phyloP scores from a whole-genome alignment of 306 rosid genomes.

The Styphnolobium japonicum region DNA sequence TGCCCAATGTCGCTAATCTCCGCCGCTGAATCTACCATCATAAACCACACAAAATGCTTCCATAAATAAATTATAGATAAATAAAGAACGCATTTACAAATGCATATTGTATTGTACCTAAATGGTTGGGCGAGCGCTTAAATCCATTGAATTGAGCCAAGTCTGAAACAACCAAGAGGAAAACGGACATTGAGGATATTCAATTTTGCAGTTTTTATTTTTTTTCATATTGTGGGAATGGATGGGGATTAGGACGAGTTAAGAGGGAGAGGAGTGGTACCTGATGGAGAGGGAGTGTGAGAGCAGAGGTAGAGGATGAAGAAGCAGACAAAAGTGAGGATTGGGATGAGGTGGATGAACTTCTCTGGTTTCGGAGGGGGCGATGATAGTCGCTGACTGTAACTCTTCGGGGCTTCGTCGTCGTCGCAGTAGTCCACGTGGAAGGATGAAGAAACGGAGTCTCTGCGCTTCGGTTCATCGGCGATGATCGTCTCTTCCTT shows the following conservation, averaged over 20 bases:
- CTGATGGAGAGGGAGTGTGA: conserved; percentile 87
- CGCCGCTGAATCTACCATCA: conserved; percentile 26
- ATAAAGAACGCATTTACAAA: background rate
- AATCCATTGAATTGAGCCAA: conserved; percentile 65
- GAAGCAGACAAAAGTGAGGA: conserved; percentile 87
- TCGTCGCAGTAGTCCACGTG: too few species aligned
- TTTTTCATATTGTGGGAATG: background rate
- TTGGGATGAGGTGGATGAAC: conserved; percentile 79
- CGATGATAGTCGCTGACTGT: conserved; percentile 62
- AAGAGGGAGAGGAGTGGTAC: conserved; percentile 20
- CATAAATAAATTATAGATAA: background rate
- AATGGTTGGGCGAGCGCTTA: conserved; percentile 30
- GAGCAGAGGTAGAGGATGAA: conserved; percentile 85
- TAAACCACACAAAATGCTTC: background rate
- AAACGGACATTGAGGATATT: background rate
- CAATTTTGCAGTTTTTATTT: too few species aligned
- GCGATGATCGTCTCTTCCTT: conserved; percentile 32
- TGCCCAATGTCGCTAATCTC: conserved; percentile 38
- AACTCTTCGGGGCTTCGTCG: conserved; percentile 50
- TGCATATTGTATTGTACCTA: conserved; percentile 19
- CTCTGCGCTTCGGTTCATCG: conserved; percentile 38
- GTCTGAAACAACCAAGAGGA: conserved; percentile 42
- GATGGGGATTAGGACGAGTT: background rate
- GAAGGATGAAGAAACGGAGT: too few species aligned
- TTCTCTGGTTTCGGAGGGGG: conserved; percentile 55